Conservation (phyloP, 306 rosid species). For the Psophocarpus tetragonolobus region DNA sequence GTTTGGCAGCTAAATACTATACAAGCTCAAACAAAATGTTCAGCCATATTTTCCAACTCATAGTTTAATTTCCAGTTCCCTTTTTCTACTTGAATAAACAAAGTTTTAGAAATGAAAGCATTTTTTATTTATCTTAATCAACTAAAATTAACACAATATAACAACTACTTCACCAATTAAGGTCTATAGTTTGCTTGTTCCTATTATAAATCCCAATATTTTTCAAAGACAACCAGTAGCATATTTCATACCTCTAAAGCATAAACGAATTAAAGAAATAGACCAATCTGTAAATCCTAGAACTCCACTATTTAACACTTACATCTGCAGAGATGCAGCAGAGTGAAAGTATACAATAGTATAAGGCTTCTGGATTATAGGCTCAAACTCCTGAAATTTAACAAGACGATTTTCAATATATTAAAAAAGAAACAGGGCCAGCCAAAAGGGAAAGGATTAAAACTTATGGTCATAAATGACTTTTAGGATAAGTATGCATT, state of each 20-base stretch:
- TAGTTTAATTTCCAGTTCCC: slow-evolving; percentile 16
- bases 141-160: slow-evolving; percentile 23
- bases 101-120: slow-evolving; percentile 14
- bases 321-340: slow-evolving; percentile 94
- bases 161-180: slow-evolving; percentile 3
- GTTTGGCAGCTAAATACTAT: slow-evolving; percentile 4
- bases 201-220: neutral
- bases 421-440: neutral
- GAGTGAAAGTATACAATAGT: slow-evolving; percentile 93
- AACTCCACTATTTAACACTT: slow-evolving; percentile 50
- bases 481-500: neutral
- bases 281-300: slow-evolving; percentile 6
- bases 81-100: neutral
- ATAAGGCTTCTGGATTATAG: slow-evolving; percentile 90
- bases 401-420: slow-evolving; percentile 26
- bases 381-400: slow-evolving; percentile 91
- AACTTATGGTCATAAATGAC: slow-evolving; percentile 7
- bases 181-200: slow-evolving; percentile 6
- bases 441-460: neutral
- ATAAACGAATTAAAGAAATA: slow-evolving; percentile 15
- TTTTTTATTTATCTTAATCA: neutral
- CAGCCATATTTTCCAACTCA: neutral
- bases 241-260: neutral
- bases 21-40: slow-evolving; percentile 5
- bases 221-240: neutral